Percentiles rank a stretch among this genome's conserved stretches.
Conservation (phyloP, 108 stramenopile species). For the Skeletonema menzelii region DNA sequence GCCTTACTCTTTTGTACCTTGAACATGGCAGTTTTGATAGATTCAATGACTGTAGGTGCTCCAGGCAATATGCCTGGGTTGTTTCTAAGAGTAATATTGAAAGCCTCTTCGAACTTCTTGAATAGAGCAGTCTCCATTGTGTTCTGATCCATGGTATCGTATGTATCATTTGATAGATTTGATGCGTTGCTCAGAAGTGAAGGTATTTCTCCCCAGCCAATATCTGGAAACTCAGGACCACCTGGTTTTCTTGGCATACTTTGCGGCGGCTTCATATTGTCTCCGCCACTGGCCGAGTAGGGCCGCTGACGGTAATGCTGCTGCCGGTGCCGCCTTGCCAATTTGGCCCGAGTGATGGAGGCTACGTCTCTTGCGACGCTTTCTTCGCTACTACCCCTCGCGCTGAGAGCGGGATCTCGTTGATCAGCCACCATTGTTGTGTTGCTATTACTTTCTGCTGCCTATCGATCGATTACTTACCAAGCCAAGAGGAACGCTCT, state of each 20-base stretch:
- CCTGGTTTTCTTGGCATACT: too few species aligned
- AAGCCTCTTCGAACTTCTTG: constrained; percentile 38
- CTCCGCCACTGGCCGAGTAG: background rate
- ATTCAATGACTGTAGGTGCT: constrained; percentile 21
- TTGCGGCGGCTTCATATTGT: background rate
- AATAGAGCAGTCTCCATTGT: constrained; percentile 15
- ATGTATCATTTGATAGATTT: constrained; percentile 12
- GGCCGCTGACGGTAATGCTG: background rate
- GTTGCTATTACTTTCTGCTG: too few species aligned
- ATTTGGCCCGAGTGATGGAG: background rate
- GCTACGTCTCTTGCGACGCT: background rate
- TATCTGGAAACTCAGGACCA: too few species aligned
- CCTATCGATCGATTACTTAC: too few species aligned
- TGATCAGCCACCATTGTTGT: background rate
- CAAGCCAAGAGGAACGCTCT: too few species aligned
- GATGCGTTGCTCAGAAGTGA: constrained; percentile 13
- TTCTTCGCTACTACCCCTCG: background rate
- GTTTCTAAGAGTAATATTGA: constrained; percentile 31
- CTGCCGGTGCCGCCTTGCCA: background rate
- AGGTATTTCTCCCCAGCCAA: constrained; percentile 29
- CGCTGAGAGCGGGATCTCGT: background rate
- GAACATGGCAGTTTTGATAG: constrained; percentile 26
- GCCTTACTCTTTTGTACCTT: constrained; percentile 27
- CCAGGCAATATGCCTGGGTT: constrained; percentile 40
- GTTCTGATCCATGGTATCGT: background rate